These are phyloP conservation scores for Citrus trifoliata DNA, from an alignment of 345 rosid species.

Conservation along the genomic window DNA sequence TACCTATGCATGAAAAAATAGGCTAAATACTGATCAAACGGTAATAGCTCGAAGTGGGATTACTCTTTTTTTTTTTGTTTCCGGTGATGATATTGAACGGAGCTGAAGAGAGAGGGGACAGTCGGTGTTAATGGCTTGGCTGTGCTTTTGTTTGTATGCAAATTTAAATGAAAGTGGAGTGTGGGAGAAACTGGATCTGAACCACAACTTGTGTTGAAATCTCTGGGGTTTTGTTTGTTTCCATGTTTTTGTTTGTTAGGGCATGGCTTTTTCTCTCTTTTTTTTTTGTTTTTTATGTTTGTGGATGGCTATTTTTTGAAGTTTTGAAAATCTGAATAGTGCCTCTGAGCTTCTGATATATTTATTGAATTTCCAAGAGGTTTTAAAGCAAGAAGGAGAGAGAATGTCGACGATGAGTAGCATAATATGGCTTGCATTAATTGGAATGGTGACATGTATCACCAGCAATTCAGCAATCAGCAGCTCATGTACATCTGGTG, in stretches of 20 bases:
- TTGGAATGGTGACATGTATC: not conserved
- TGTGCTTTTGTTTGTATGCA: constrained; percentile 8
- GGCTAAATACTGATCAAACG: not conserved
- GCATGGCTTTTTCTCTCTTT: not conserved
- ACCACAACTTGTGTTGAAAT: constrained; percentile 50
- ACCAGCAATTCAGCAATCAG: not conserved
- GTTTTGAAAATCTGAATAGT: constrained; percentile 23
- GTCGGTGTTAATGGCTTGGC: not conserved
- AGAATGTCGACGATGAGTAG: constrained; percentile 4
- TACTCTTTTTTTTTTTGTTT: not conserved
- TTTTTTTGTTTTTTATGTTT: constrained; percentile 15
- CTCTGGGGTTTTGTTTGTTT: constrained; percentile 24
- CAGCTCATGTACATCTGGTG: not conserved
- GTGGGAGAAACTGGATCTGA: constrained; percentile 31
- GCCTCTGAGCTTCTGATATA: constrained; percentile 6
- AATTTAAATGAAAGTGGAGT: constrained; percentile 18
- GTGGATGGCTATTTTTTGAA: constrained; percentile 43
- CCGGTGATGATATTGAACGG: constrained; percentile 9
- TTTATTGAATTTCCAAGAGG: not conserved
- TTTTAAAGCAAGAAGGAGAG: not conserved
- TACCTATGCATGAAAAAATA: constrained; percentile 11
- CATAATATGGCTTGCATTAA: not conserved
- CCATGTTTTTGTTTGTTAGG: constrained; percentile 12
- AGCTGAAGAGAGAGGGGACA: constrained; percentile 14
- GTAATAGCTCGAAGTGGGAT: not conserved